A percentile compares a stretch with the other conserved stretches of the same genome.
phyloP scores from a whole-genome alignment of 2,329 filamentous ascomycete genomes.

The Pyrenophora tritici-repentis region DNA sequence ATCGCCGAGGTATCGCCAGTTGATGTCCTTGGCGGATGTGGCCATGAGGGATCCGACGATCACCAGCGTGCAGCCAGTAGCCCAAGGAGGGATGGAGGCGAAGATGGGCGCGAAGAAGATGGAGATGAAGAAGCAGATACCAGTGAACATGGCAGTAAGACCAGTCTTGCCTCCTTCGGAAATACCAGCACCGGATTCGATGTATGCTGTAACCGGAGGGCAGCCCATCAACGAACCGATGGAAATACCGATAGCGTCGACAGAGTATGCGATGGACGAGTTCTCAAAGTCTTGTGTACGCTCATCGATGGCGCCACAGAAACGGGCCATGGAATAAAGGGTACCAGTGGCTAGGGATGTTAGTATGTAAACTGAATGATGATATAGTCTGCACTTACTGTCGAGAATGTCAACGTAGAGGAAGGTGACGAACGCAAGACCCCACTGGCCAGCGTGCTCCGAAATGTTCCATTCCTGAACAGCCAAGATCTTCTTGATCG shows the following conservation, averaged over 20 bases:
- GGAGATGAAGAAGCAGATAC: constrained; percentile 76
- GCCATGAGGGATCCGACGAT: constrained; percentile 90
- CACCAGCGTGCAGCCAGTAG: constrained; percentile 84
- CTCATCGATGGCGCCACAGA: constrained; percentile 78
- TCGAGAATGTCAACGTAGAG: constrained; percentile 90
- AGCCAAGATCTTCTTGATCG: constrained; percentile 69
- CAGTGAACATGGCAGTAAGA: constrained; percentile 77
- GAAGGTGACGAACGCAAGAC: constrained; percentile 83
- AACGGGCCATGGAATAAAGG: constrained; percentile 86
- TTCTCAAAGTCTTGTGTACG: constrained; percentile 86
- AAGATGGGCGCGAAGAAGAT: constrained; percentile 92
- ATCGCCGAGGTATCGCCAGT: constrained; percentile 82
- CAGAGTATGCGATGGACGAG: constrained; percentile 79
- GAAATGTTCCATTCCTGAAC: constrained; percentile 76
- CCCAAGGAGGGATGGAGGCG: constrained; percentile 86
- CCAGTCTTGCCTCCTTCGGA: constrained; percentile 86
- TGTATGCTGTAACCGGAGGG: constrained; percentile 83
- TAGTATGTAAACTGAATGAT: background rate
- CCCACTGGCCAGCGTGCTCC: constrained; percentile 74
- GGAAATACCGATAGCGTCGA: constrained; percentile 80
- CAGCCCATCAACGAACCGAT: constrained; percentile 78
- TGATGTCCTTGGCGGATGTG: constrained; percentile 77
- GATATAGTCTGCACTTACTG: constrained; percentile 47
- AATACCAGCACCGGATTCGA: constrained; percentile 89
- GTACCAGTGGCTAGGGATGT: constrained; percentile 66